These are phyloP conservation scores for Keithomyces neogunnii DNA, from an alignment of 2,329 filamentous ascomycete species.

Conservation along the genomic window DNA sequence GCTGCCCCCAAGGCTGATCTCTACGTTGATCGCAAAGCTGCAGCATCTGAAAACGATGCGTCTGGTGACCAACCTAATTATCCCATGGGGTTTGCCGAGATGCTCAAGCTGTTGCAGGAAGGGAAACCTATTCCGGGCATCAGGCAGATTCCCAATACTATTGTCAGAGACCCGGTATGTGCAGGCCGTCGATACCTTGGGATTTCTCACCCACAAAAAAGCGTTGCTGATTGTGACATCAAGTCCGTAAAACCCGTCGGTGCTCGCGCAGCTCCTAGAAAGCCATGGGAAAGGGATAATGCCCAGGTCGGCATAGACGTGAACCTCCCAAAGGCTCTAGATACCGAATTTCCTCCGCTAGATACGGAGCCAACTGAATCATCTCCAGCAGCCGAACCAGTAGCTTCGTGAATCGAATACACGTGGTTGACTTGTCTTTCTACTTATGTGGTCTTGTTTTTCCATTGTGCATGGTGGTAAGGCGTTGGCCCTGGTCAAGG, in stretches of 20 bases:
- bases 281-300: constrained; percentile 70
- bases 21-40: constrained; percentile 30
- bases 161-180: constrained; percentile 62
- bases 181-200: neutral
- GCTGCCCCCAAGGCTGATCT: constrained; percentile 40
- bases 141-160: constrained; percentile 72
- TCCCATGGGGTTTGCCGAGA: constrained; percentile 74
- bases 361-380: constrained; percentile 14
- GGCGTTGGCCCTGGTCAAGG: neutral
- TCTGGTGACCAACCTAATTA: constrained; percentile 53
- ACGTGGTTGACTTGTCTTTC: neutral
- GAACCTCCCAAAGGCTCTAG: constrained; percentile 18
- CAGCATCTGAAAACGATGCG: constrained; percentile 9
- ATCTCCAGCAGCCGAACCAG: neutral
- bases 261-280: constrained; percentile 37
- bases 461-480: neutral
- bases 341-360: constrained; percentile 27
- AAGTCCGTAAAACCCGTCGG: constrained; percentile 41
- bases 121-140: constrained; percentile 83
- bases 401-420: neutral
- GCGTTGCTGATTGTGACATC: neutral
- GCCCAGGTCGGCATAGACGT: constrained; percentile 10
- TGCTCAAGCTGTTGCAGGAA: constrained; percentile 75
- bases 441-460: neutral
- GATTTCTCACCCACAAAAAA: neutral